phyloP scores from a whole-genome alignment of 495 filamentous ascomycete species.

The Penicillium paxilli region DNA sequence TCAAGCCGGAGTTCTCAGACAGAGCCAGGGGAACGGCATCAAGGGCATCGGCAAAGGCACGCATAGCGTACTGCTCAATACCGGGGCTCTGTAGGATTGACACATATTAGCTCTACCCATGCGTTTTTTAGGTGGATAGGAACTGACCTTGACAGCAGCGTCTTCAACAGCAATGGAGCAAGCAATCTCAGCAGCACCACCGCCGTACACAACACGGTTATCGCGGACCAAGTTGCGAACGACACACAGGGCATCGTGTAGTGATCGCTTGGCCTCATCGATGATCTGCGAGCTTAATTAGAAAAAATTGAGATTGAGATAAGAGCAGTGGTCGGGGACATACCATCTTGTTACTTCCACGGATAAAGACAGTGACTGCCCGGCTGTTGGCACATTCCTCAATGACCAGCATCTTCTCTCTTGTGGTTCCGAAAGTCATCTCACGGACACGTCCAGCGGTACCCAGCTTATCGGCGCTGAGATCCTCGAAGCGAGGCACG shows the following conservation, averaged over 20 bases:
- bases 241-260: slow-evolving; percentile 97
- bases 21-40: slow-evolving; percentile 96
- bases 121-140: not conserved
- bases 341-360: slow-evolving; percentile 99
- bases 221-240: slow-evolving; percentile 95
- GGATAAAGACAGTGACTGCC: slow-evolving; percentile 92
- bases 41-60: slow-evolving; percentile 92
- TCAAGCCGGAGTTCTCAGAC: slow-evolving; percentile 94
- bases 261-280: slow-evolving; percentile 95
- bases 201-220: slow-evolving; percentile 98
- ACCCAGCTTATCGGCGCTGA: slow-evolving; percentile 87
- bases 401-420: slow-evolving; percentile 99
- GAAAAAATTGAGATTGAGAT: not conserved
- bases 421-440: slow-evolving; percentile 94
- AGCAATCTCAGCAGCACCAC: slow-evolving; percentile 95
- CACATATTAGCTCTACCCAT: slow-evolving; percentile 7
- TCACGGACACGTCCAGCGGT: slow-evolving; percentile 87
- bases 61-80: slow-evolving; percentile 97
- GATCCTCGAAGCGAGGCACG: slow-evolving; percentile 94
- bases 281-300: slow-evolving; percentile 67
- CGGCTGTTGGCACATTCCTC: slow-evolving; percentile 98
- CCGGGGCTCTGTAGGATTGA: slow-evolving; percentile 67
- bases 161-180: slow-evolving; percentile 96
- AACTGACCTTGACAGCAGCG: slow-evolving; percentile 76
- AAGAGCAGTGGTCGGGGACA: slow-evolving; percentile 21